These are phyloP conservation scores for Dactylellina leptospora DNA, from an alignment of 2,329 filamentous ascomycete species.

Conservation along the genomic window DNA sequence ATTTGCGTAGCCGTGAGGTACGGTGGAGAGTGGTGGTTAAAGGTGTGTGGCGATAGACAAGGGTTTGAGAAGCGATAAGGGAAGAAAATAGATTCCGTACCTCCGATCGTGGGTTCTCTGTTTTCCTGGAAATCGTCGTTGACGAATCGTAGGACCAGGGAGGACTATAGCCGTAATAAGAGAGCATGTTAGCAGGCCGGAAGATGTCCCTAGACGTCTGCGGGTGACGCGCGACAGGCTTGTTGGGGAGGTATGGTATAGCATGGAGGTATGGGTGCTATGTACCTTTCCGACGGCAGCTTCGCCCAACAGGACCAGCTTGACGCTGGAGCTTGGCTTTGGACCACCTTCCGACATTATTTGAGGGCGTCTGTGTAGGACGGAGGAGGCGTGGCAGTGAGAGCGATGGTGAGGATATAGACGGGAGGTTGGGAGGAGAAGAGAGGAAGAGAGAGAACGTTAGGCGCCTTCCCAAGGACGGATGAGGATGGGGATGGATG, in stretches of 20 bases:
- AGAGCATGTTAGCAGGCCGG: slow-evolving; percentile 43
- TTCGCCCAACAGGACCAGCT: slow-evolving; percentile 96
- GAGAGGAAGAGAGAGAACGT: neutral
- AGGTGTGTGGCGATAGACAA: neutral
- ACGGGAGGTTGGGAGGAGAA: neutral
- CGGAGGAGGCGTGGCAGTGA: slow-evolving; percentile 14
- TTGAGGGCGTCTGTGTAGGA: slow-evolving; percentile 59
- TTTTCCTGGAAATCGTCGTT: slow-evolving; percentile 99
- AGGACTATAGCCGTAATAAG: slow-evolving; percentile 71
- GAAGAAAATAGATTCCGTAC: slow-evolving; percentile 63
- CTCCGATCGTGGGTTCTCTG: slow-evolving; percentile 98
- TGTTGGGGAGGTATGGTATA: neutral
- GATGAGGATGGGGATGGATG: neutral
- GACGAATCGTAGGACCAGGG: slow-evolving; percentile 95
- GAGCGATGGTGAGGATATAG: slow-evolving; percentile 11
- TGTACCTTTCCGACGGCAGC: slow-evolving; percentile 96
- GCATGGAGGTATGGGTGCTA: neutral
- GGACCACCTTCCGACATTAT: slow-evolving; percentile 71
- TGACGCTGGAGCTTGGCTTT: slow-evolving; percentile 99
- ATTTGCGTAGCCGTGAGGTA: neutral
- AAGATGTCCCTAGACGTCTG: slow-evolving; percentile 54
- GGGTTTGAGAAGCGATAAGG: slow-evolving; percentile 41
- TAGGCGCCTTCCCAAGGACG: no score
- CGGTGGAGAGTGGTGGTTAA: neutral
- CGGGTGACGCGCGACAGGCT: slow-evolving; percentile 18